Conservation (phyloP, 805 yeast genomes). For the Grigorovia transvaalensis region DNA sequence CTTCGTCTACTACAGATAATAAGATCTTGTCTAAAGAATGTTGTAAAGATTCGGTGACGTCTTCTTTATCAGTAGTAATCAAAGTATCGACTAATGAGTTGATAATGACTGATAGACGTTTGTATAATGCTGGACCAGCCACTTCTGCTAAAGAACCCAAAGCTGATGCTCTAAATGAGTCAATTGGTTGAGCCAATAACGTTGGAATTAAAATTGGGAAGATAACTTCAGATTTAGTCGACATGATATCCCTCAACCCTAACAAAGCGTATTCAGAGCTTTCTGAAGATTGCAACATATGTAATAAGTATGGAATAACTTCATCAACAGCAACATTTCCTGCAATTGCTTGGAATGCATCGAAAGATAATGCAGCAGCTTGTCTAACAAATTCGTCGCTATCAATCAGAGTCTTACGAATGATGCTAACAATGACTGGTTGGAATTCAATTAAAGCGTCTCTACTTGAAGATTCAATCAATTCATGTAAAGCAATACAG, state of each 20-base stretch:
- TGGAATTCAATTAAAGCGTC: conserved; percentile 57
- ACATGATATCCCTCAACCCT: conserved; percentile 87
- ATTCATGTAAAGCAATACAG: conserved; percentile 83
- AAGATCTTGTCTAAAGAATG: conserved; percentile 59
- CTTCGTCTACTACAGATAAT: conserved; percentile 60
- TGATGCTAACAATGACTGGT: conserved; percentile 57
- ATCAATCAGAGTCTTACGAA: conserved; percentile 73
- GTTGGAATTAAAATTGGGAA: conserved; percentile 91
- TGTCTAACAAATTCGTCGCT: conserved; percentile 64
- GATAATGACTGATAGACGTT: conserved; percentile 61
- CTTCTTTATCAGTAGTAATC: conserved; percentile 29
- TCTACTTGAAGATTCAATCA: conserved; percentile 60
- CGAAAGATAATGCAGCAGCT: conserved; percentile 88
- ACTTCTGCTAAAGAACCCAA: conserved; percentile 80
- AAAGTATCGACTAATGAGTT: conserved; percentile 61
- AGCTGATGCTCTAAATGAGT: conserved; percentile 76
- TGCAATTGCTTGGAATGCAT: conserved; percentile 67
- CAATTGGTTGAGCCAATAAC: conserved; percentile 70
- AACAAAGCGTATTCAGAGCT: conserved; percentile 65
- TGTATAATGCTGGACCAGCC: conserved; percentile 74
- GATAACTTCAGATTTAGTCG: conserved; percentile 77
- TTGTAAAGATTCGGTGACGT: conserved; percentile 33
- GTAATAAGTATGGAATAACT: conserved; percentile 72
- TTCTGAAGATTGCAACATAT: conserved; percentile 49
- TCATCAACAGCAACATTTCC: conserved; percentile 85